Conservation (phyloP, 805 yeast genomes). For the Kurtzmaniella fragi region DNA sequence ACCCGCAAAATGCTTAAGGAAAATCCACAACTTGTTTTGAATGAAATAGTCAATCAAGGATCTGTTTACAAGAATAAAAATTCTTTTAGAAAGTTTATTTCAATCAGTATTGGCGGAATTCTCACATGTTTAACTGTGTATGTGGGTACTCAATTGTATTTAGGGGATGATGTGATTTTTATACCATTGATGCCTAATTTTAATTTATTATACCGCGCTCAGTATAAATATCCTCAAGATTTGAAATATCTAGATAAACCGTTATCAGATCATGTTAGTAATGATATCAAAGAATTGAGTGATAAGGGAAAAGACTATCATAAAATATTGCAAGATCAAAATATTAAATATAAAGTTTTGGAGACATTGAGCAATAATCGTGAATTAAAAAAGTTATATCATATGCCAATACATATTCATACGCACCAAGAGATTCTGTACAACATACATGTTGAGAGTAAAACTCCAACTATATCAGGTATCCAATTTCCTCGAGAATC, state of each 20-base stretch:
- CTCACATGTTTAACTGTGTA: background rate
- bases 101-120: background rate
- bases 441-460: conserved; percentile 20
- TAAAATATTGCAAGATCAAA: conserved; percentile 13
- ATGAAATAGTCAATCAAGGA: background rate
- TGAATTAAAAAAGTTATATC: conserved; percentile 19
- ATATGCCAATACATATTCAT: conserved; percentile 19
- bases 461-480: conserved; percentile 27
- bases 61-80: background rate
- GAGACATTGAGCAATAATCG: conserved; percentile 18
- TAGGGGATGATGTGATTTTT: conserved; percentile 9
- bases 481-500: conserved; percentile 13
- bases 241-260: conserved; percentile 22
- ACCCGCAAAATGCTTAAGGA: no score
- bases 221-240: conserved; percentile 20
- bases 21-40: no score
- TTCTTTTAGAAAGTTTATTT: background rate
- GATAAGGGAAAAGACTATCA: conserved; percentile 9
- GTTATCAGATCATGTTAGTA: conserved; percentile 9
- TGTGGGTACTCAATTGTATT: conserved; percentile 1
- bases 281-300: conserved; percentile 9
- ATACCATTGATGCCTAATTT: conserved; percentile 21
- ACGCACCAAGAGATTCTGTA: background rate
- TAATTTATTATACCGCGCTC: conserved; percentile 21
- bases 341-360: conserved; percentile 22